Conservation (phyloP, 1,284 basidiomycete genomes). For the Marasmius tenuissimus region DNA sequence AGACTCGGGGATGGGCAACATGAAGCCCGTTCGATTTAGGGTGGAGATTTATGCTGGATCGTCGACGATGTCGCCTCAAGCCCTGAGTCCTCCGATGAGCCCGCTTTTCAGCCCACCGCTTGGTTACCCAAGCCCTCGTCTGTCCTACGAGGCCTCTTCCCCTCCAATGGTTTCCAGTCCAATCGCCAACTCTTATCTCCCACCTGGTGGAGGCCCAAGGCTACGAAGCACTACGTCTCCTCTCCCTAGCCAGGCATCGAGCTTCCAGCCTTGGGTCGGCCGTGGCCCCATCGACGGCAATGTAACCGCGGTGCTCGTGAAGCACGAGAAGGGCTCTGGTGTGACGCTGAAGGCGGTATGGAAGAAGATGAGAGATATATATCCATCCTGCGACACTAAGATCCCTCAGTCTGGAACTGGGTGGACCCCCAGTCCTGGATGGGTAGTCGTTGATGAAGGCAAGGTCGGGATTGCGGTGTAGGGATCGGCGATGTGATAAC, state of each 20-base stretch:
- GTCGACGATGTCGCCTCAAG: conserved; percentile 9
- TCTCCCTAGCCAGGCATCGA: conserved; percentile 41
- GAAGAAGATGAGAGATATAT: conserved; percentile 62
- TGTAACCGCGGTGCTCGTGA: conserved; percentile 57
- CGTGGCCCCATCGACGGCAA: conserved; percentile 51
- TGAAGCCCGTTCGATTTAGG: conserved; percentile 45
- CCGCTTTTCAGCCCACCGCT: conserved; percentile 9
- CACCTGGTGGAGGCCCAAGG: neutral
- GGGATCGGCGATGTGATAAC: neutral
- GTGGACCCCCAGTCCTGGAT: neutral
- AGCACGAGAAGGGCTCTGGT: conserved; percentile 87
- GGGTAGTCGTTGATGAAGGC: conserved; percentile 7
- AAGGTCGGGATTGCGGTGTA: conserved; percentile 9
- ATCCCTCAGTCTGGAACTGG: neutral
- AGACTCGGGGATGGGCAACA: conserved; percentile 14
- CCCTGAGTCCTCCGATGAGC: conserved; percentile 2
- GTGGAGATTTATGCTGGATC: conserved; percentile 37
- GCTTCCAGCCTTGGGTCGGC: conserved; percentile 46
- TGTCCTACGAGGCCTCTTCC: neutral
- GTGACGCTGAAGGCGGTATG: conserved; percentile 79
- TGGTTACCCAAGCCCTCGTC: conserved; percentile 12
- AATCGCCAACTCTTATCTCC: neutral
- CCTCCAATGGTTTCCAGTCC: neutral
- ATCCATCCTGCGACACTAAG: conserved; percentile 12
- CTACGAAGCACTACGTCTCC: neutral